Percentiles rank a stretch among this genome's conserved stretches.
These are phyloP conservation scores for Beauveria asiatica DNA, from an alignment of 2,329 filamentous ascomycete species.

Conservation along the genomic window DNA sequence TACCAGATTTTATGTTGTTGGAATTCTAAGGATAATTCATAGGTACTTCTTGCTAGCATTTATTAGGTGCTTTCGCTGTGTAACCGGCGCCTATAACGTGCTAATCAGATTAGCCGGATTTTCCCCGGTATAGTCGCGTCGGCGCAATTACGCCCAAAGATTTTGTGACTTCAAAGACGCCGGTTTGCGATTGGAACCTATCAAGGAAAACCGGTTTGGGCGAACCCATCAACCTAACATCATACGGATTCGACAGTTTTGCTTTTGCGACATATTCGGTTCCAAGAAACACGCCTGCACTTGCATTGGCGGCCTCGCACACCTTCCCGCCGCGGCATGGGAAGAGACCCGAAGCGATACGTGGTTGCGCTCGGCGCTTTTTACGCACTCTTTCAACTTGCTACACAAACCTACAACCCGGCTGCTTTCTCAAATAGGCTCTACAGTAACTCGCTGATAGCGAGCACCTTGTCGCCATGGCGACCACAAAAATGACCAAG, in stretches of 20 bases:
- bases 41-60: no score
- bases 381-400: constrained; percentile 29
- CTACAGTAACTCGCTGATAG: constrained; percentile 5
- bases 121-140: not conserved
- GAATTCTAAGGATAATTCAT: no score
- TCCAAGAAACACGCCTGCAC: not conserved
- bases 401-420: constrained; percentile 26
- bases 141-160: not conserved
- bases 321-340: constrained; percentile 20
- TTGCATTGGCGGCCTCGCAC: not conserved
- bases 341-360: constrained; percentile 30
- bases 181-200: constrained; percentile 1
- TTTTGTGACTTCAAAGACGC: constrained; percentile 7
- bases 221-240: not conserved
- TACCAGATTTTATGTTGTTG: no score
- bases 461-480: constrained; percentile 38
- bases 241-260: not conserved
- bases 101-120: constrained; percentile 6
- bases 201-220: not conserved
- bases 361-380: constrained; percentile 24
- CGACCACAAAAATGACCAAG: constrained; percentile 71
- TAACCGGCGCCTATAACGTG: no score
- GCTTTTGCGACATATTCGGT: not conserved
- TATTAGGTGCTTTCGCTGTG: no score
- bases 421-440: constrained; percentile 14